Base-by-base conservation (phyloP, 2,329 filamentous ascomycete genomes). In the Fusarium floridanum region DNA sequence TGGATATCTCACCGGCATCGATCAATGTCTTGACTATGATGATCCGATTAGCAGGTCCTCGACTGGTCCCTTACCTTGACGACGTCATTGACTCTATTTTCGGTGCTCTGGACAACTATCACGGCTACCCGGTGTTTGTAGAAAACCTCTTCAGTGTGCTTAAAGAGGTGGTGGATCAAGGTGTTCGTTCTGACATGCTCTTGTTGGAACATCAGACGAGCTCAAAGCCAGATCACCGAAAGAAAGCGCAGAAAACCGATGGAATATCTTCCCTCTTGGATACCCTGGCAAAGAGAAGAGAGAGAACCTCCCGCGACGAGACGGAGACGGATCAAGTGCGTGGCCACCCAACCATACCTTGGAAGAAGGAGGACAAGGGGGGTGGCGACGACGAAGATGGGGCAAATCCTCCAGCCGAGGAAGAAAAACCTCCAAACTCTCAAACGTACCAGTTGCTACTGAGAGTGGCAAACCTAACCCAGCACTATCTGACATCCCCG, bases 1-100 rank as follows among this genome's bases (percentile, higher is more conserved):
- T 98, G 74, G 95, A 98, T 74, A 92, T 98, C 62, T 96, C 95
- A 1, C 95, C 96, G 1, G 94, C 97, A 72, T 95, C 95, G 4
- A 95, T 95, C 4, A 93, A 96, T 76, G 97, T 98, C 2, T 84
- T 99, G 59, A 89, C 93, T 8, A 98, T 99, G 95, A 97, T 98
- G 94, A 91, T 98, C 70, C 91, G 90, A 29, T 88, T 99, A 16
- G 94, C 95, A 20, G 97, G 97, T 0, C 91, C 95, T 1, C 88
- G 88, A 9, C 82, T 99, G 24, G 87, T 99, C 12, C 95, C 95
- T 0, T 98, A 95, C 79, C 86, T 99, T 2, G 96, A 98, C 79
- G 97, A 99, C 80, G 90, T 98, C 1, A 91, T 98, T 4, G 93
- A 92, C 6, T 96, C 94, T 1, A 95, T 99, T 43, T 98, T 99